phyloP scores from a whole-genome alignment of 441 rosid species.

The Flueggea neowawraea region DNA sequence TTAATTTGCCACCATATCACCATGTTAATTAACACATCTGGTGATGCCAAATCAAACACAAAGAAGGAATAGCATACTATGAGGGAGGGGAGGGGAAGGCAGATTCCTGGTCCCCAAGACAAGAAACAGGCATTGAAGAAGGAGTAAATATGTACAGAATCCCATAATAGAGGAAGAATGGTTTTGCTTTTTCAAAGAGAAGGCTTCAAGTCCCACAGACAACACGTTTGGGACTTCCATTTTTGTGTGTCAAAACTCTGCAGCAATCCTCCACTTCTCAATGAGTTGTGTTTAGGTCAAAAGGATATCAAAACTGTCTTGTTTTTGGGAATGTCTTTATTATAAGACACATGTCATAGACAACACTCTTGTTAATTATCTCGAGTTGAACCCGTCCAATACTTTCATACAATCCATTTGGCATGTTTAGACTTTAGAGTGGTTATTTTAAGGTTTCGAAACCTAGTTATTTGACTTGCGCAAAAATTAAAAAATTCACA shows the following conservation, averaged over 20 bases:
- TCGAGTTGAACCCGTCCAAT: too few relatives aligned
- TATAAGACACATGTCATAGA: too few relatives aligned
- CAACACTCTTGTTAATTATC: too few relatives aligned
- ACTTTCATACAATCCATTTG: too few relatives aligned
- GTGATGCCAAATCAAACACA: background rate
- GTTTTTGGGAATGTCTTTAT: too few relatives aligned
- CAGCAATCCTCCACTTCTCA: conserved; percentile 12
- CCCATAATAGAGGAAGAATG: conserved; percentile 20
- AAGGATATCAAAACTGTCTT: too few relatives aligned
- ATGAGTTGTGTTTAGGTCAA: background rate
- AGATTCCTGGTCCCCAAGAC: background rate
- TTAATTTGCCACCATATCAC: too few relatives aligned
- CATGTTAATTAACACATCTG: too few relatives aligned
- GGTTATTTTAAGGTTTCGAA: too few relatives aligned
- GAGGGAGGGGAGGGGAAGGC: background rate
- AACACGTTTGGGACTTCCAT: conserved; percentile 3
- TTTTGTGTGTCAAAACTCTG: conserved; percentile 18
- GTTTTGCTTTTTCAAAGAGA: conserved; percentile 3
- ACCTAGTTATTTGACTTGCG: too few relatives aligned
- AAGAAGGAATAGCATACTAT: background rate
- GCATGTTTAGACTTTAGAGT: too few relatives aligned
- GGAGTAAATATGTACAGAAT: conserved; percentile 2
- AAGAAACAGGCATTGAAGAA: background rate
- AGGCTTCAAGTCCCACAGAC: conserved; percentile 7
- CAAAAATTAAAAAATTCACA: too few relatives aligned